phyloP scores from a whole-genome alignment of 2,329 filamentous ascomycete species.

The Talaromyces sp. region DNA sequence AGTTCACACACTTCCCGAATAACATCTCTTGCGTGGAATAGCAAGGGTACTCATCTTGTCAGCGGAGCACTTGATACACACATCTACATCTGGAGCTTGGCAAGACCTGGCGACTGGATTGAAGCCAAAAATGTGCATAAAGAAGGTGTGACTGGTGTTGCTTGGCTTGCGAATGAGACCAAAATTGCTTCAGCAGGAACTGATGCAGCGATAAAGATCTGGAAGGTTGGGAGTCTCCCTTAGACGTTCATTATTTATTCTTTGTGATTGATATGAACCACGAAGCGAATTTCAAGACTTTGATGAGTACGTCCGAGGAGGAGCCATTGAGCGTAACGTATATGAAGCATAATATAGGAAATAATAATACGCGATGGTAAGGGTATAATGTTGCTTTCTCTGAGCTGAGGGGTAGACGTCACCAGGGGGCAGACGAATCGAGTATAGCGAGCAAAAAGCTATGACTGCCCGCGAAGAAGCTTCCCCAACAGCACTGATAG shows the following conservation, averaged over 20 bases:
- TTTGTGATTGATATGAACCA: not conserved
- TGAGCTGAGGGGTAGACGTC: not conserved
- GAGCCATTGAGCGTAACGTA: not conserved
- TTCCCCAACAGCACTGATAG: not conserved
- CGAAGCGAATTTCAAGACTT: not conserved
- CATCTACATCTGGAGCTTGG: conserved; percentile 85
- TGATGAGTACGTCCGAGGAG: too few relatives aligned
- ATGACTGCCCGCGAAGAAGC: not conserved
- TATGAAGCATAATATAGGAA: not conserved
- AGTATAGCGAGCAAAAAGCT: not conserved
- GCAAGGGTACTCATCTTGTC: conserved; percentile 70
- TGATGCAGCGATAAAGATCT: conserved; percentile 89
- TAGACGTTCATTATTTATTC: conserved; percentile 18
- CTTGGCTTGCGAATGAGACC: conserved; percentile 65
- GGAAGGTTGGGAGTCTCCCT: conserved; percentile 62
- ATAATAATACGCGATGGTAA: not conserved
- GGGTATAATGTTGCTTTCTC: not conserved
- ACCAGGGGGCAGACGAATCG: not conserved
- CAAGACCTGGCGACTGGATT: conserved; percentile 76
- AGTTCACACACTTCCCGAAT: conserved; percentile 67
- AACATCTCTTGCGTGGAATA: conserved; percentile 72
- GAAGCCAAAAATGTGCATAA: conserved; percentile 89
- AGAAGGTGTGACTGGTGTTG: conserved; percentile 86
- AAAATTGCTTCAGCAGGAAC: conserved; percentile 77
- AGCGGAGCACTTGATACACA: conserved; percentile 89